phyloP scores from a whole-genome alignment of 2,329 filamentous ascomycete species.

The Teratosphaeria nubilosa region DNA sequence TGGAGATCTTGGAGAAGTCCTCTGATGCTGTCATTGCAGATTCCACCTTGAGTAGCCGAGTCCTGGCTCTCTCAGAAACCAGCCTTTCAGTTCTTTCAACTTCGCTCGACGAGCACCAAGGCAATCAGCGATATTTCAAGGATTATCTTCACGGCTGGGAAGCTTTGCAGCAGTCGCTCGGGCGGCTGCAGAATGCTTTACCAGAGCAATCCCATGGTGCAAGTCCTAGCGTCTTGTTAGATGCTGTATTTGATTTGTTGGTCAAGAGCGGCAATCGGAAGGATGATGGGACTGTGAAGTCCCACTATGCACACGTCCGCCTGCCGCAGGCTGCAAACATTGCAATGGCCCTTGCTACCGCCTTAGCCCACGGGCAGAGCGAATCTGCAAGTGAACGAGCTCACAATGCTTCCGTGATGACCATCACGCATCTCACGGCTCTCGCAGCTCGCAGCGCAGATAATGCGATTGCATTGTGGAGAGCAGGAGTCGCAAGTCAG shows the following conservation, averaged over 20 bases:
- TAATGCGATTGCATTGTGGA: neutral
- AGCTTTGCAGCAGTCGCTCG: slow-evolving; percentile 61
- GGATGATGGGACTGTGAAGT: neutral
- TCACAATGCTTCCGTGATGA: neutral
- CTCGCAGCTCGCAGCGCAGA: neutral
- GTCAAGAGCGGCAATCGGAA: neutral
- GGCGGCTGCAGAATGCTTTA: slow-evolving; percentile 31
- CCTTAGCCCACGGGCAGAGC: neutral
- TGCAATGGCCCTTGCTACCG: neutral
- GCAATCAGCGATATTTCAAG: slow-evolving; percentile 80
- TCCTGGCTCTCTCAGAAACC: slow-evolving; percentile 3
- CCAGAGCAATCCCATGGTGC: neutral
- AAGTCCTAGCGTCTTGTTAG: neutral
- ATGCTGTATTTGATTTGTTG: neutral
- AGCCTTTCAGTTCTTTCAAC: slow-evolving; percentile 53
- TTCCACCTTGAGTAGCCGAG: neutral
- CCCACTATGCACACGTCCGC: neutral
- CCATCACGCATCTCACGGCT: neutral
- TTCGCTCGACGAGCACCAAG: slow-evolving; percentile 66
- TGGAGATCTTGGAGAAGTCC: slow-evolving; percentile 10
- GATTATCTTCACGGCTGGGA: slow-evolving; percentile 69
- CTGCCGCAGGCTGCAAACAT: neutral
- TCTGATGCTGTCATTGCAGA: neutral
- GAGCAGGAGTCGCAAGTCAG: neutral
- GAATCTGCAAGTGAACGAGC: neutral